Evolutionary conservation across 2,329 filamentous ascomycete genomes (phyloP).

Genomic region (Verticillium isaacii): DNA sequence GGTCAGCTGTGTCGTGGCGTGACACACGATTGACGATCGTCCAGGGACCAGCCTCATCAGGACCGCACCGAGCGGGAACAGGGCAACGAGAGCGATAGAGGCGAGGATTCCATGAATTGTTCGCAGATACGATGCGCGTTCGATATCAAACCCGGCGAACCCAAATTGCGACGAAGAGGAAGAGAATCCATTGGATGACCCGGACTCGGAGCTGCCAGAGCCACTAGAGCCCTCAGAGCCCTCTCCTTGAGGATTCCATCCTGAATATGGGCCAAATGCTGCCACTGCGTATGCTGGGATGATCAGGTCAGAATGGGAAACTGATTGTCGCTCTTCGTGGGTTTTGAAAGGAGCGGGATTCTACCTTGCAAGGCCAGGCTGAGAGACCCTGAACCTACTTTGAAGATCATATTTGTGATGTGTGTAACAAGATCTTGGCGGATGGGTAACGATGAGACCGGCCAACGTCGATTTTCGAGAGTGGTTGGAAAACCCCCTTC

Average conservation of each 20-base stretch:
- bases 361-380: background rate
- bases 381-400: background rate
- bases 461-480: background rate
- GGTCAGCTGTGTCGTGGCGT: slow-evolving; percentile 32
- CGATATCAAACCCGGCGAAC: slow-evolving; percentile 20
- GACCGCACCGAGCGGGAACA: slow-evolving; percentile 40
- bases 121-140: slow-evolving; percentile 22
- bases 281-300: background rate
- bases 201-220: background rate
- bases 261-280: background rate
- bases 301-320: background rate
- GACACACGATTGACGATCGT: slow-evolving; percentile 28
- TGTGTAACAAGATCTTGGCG: background rate
- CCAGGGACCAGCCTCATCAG: slow-evolving; percentile 33
- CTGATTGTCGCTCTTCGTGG: background rate
- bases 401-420: background rate
- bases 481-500: no score
- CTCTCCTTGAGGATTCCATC: background rate
- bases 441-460: background rate
- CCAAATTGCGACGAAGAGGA: slow-evolving; percentile 1
- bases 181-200: background rate
- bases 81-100: slow-evolving; percentile 31
- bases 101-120: slow-evolving; percentile 36
- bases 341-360: background rate
- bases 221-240: background rate